phyloP scores from a whole-genome alignment of 2,329 filamentous ascomycete genomes.

The Aspergillus transmontanensis region DNA sequence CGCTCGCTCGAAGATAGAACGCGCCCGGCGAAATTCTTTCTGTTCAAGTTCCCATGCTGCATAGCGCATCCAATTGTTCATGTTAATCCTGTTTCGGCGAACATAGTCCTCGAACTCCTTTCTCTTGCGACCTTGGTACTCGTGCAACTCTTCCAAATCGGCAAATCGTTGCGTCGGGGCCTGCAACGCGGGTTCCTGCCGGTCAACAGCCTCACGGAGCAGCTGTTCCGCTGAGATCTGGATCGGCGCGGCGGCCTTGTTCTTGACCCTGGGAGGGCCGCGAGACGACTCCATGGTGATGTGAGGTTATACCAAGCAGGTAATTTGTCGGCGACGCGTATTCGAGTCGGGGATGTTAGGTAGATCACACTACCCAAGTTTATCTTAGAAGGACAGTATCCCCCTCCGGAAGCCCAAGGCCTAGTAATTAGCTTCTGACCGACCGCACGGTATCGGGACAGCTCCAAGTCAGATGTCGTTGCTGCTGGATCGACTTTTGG shows the following conservation, averaged over 20 bases:
- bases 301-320: neutral
- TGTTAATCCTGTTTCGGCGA: constrained; percentile 87
- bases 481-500: neutral
- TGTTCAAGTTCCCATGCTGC: constrained; percentile 97
- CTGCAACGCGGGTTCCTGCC: constrained; percentile 85
- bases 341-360: neutral
- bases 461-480: neutral
- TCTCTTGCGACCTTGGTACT: constrained; percentile 92
- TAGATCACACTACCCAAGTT: neutral
- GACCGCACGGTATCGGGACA: neutral
- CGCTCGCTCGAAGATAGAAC: constrained; percentile 91
- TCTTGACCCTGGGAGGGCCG: constrained; percentile 94
- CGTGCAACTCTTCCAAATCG: constrained; percentile 95
- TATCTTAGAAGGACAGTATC: neutral
- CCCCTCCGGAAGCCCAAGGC: neutral
- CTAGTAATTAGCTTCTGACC: neutral
- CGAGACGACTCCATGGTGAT: constrained; percentile 81
- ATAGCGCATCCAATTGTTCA: constrained; percentile 99
- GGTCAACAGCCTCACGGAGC: constrained; percentile 92
- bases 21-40: constrained; percentile 90
- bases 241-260: constrained; percentile 89
- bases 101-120: constrained; percentile 99
- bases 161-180: constrained; percentile 93
- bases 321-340: neutral
- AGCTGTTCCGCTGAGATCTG: constrained; percentile 98